A percentile compares a stretch with the other conserved stretches of the same genome.
Evolutionary conservation across 306 rosid genomes (phyloP).

Genomic region (Vachellia pachyceras): DNA sequence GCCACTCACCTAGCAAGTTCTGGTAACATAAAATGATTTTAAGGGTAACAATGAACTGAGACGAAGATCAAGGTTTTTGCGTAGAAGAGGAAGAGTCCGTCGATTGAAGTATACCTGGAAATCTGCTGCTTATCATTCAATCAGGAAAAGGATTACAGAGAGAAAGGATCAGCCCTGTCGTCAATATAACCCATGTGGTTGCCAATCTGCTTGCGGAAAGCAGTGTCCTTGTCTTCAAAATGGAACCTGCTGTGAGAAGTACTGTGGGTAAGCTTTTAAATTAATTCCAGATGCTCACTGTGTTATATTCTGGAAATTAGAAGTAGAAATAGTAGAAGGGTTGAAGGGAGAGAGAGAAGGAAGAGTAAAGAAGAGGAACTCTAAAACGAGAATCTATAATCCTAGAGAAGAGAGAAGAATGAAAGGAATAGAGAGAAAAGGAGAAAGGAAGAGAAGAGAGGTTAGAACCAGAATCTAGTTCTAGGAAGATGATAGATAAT

Average conservation of each 20-base stretch:
- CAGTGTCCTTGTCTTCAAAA: constrained; percentile 70
- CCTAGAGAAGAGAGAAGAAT: no score
- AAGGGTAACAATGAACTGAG: constrained; percentile 92
- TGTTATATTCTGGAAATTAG: no score
- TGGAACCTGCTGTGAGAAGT: constrained; percentile 87
- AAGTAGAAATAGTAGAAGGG: no score
- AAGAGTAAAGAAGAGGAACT: no score
- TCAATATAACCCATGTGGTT: constrained; percentile 80
- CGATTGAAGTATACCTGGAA: constrained; percentile 78
- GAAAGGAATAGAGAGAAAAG: no score
- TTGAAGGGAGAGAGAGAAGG: no score
- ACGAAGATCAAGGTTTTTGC: constrained; percentile 91
- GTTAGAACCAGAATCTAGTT: no score
- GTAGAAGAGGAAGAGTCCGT: constrained; percentile 97
- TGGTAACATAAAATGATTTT: constrained; percentile 49
- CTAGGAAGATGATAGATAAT: no score
- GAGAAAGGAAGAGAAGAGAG: no score
- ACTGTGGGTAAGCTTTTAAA: constrained; percentile 69
- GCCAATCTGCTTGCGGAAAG: constrained; percentile 75
- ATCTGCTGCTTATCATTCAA: constrained; percentile 74
- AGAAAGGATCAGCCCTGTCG: constrained; percentile 57
- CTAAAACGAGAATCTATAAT: no score
- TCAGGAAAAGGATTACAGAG: constrained; percentile 69
- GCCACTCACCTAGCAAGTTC: constrained; percentile 36
- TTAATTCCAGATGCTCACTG: neutral